Evolutionary conservation across 306 rosid species (phyloP), one percentile per base, ranked within the genome.

Genomic region (Luffa aegyptiaca): DNA sequence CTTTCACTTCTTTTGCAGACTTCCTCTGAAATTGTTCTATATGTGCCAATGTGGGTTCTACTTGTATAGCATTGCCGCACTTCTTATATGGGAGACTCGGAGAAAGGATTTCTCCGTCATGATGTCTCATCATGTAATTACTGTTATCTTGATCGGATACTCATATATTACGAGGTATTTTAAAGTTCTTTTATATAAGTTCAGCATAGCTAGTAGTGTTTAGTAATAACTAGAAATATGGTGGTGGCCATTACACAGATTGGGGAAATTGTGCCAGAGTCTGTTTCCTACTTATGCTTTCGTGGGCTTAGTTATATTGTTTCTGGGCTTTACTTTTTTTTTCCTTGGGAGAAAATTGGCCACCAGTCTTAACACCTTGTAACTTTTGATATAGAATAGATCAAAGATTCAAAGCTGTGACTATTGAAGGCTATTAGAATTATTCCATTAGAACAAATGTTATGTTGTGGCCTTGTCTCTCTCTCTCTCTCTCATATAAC

Each of bases 31-130:
- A 88, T 81, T 95, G 58, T 89, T 65, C 86, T 93, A 93, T 81
- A 93, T 95, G 97, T 83, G 94, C 87, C 86, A 95, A 86, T 90
- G 94, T 86, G 99, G 99, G 78, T 95, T 95, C 90, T 95, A 95
- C 89, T 81, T 77, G 77, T 93, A 95, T 65, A 90, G 99, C 82
- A 93, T 93, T 69, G 97, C 86, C 70, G 99, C 99, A 53, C 96
- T 93, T 75, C 90, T 95, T 51, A 86, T 78, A 17, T 95, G 97
- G 99, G 99, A 95, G 88, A 95, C 97, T 75, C 88, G 97, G 72
- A 88, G 99, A 88, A 95, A 95, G 86, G 99, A 95, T 88, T 95
- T 95, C 75, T 59, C 97, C 7, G 99, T 95, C 71, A 93, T 93
- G 99, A 91, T 93, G 92, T 90, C 97, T 80, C 99, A 95, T 84